A percentile compares a stretch with the other conserved stretches of the same genome.
Conservation (phyloP, 2,329 filamentous ascomycete genomes). For the Aspergillus carbonarius region DNA sequence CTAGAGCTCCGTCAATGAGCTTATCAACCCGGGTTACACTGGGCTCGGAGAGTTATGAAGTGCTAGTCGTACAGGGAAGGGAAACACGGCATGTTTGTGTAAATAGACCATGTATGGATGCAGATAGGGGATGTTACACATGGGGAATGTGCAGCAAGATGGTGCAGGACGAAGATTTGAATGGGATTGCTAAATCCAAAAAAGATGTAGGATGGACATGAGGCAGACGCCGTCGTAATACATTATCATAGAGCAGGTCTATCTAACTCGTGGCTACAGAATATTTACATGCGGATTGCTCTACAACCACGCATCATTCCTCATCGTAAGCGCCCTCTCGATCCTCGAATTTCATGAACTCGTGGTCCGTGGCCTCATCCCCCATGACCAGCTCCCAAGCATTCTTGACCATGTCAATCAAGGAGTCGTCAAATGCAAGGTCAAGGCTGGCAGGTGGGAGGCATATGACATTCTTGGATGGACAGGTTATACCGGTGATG, state of each 20-base stretch:
- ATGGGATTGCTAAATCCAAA: too few relatives aligned
- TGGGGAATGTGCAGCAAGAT: neutral
- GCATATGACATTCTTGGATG: slow-evolving; percentile 49
- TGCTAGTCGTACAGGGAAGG: neutral
- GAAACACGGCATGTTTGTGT: neutral
- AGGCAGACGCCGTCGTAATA: neutral
- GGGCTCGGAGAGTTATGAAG: neutral
- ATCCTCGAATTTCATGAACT: slow-evolving; percentile 79
- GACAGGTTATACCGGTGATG: slow-evolving; percentile 11
- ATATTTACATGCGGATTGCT: neutral
- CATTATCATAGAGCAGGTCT: neutral
- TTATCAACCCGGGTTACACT: neutral
- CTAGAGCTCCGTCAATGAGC: too few relatives aligned
- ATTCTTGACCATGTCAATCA: slow-evolving; percentile 64
- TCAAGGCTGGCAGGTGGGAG: slow-evolving; percentile 63
- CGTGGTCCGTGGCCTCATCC: slow-evolving; percentile 47
- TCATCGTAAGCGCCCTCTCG: slow-evolving; percentile 63
- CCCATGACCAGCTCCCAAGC: slow-evolving; percentile 68
- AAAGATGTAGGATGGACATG: neutral
- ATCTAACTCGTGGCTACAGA: neutral
- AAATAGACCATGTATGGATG: neutral
- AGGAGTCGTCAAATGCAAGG: slow-evolving; percentile 71
- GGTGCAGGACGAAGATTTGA: neutral
- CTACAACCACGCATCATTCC: slow-evolving; percentile 17
- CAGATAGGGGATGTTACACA: neutral